Conservation (phyloP, 257 asterid genomes). For the Rhazya stricta region DNA sequence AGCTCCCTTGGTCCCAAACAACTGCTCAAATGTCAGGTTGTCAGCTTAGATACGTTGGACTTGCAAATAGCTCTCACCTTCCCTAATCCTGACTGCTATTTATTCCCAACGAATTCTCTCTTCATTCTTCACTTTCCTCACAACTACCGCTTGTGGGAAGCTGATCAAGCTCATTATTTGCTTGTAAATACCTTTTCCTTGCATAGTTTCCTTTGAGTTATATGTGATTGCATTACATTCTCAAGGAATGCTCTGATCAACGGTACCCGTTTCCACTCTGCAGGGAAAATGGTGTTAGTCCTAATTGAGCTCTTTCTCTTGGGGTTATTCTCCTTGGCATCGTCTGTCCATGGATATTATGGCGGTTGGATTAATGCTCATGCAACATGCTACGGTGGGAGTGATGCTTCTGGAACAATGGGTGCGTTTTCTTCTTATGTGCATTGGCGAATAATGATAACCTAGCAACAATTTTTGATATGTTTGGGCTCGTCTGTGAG, state of each 20-base stretch:
- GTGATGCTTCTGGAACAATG: constrained; percentile 97
- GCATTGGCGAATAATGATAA: not conserved
- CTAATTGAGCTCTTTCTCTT: constrained; percentile 24
- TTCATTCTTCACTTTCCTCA: constrained; percentile 28
- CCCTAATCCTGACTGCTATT: constrained; percentile 35
- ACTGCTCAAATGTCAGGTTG: constrained; percentile 23
- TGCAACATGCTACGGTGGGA: constrained; percentile 95
- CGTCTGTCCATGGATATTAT: constrained; percentile 43
- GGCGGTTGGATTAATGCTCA: constrained; percentile 89
- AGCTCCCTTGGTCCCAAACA: constrained; percentile 1
- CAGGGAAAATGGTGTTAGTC: constrained; percentile 23
- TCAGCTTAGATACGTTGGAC: constrained; percentile 33
- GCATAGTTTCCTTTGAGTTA: not conserved
- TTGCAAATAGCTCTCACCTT: constrained; percentile 20
- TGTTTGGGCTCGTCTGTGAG: no score
- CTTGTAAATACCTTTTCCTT: not conserved
- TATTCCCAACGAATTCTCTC: constrained; percentile 42
- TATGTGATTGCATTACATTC: not conserved
- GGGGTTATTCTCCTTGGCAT: constrained; percentile 37
- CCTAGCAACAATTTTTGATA: not conserved
- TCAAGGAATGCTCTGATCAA: not conserved
- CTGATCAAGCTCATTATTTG: not conserved
- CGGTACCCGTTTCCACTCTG: constrained; percentile 3
- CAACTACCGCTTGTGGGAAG: not conserved
- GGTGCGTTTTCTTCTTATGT: constrained; percentile 32